Conservation (phyloP, 176 grass and related monocot genomes). For the Eragrostis nindensis region DNA sequence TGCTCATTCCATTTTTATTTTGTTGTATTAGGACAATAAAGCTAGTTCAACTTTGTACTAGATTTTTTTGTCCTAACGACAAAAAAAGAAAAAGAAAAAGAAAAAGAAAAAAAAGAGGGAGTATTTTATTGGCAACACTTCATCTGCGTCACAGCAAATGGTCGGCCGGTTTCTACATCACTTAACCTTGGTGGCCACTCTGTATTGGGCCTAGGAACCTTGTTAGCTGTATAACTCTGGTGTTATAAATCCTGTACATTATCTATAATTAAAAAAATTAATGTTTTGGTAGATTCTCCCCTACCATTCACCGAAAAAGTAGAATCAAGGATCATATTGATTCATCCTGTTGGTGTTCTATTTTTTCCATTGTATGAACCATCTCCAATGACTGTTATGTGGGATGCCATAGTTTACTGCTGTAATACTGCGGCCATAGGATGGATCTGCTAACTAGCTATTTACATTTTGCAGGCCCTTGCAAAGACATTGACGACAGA, state of each 20-base stretch:
- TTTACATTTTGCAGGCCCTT: conserved; percentile 62
- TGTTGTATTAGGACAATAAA: no score
- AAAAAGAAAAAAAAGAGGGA: no score
- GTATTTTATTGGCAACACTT: conserved; percentile 1
- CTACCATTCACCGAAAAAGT: neutral
- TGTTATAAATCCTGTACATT: neutral
- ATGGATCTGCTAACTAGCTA: conserved; percentile 13
- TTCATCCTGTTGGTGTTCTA: conserved; percentile 3
- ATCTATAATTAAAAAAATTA: neutral
- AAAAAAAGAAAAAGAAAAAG: no score
- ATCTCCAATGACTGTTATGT: conserved; percentile 2
- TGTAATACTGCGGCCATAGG: neutral
- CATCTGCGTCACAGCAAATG: neutral
- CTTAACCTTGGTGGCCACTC: neutral
- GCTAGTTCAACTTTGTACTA: no score
- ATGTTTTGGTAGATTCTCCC: neutral
- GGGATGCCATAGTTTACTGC: conserved; percentile 18
- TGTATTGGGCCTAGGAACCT: neutral
- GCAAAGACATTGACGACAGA: conserved; percentile 67
- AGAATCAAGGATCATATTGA: conserved; percentile 2
- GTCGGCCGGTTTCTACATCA: neutral
- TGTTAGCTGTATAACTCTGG: neutral
- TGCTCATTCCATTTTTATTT: neutral
- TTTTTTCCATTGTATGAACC: neutral
- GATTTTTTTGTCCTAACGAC: no score